phyloP scores from a whole-genome alignment of 495 filamentous ascomycete species.

The Friedmanniomyces simplex region DNA sequence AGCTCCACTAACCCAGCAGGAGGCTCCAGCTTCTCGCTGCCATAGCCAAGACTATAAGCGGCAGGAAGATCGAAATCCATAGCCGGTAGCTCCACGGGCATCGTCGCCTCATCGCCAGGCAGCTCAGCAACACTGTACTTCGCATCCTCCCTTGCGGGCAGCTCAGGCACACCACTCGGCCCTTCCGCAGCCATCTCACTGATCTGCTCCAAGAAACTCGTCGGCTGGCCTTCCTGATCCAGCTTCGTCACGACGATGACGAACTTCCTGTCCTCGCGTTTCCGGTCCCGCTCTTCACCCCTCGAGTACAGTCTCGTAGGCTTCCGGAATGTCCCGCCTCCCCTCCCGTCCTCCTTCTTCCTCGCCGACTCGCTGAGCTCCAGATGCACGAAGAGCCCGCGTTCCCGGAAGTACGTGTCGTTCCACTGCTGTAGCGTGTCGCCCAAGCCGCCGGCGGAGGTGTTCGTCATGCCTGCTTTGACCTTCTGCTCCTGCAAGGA shows the following conservation, averaged over 20 bases:
- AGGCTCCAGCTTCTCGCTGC: neutral
- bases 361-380: constrained; percentile 10
- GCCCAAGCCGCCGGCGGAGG: constrained; percentile 5
- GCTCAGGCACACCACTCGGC: neutral
- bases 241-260: constrained; percentile 10
- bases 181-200: constrained; percentile 4
- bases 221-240: constrained; percentile 6
- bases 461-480: constrained; percentile 5
- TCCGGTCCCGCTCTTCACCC: constrained; percentile 6
- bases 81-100: constrained; percentile 4
- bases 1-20: constrained; percentile 1
- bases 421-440: constrained; percentile 11
- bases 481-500: constrained; percentile 6
- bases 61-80: neutral
- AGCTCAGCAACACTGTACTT: constrained; percentile 3
- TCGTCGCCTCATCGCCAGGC: neutral
- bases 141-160: neutral
- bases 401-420: constrained; percentile 11
- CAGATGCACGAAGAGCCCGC: constrained; percentile 4
- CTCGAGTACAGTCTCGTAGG: neutral
- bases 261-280: constrained; percentile 11
- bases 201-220: neutral
- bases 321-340: constrained; percentile 2
- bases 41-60: neutral
- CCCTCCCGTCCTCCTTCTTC: constrained; percentile 3